These are phyloP conservation scores for Rugosomyces carneus DNA, from an alignment of 1,284 basidiomycete genomes.

Conservation along the genomic window DNA sequence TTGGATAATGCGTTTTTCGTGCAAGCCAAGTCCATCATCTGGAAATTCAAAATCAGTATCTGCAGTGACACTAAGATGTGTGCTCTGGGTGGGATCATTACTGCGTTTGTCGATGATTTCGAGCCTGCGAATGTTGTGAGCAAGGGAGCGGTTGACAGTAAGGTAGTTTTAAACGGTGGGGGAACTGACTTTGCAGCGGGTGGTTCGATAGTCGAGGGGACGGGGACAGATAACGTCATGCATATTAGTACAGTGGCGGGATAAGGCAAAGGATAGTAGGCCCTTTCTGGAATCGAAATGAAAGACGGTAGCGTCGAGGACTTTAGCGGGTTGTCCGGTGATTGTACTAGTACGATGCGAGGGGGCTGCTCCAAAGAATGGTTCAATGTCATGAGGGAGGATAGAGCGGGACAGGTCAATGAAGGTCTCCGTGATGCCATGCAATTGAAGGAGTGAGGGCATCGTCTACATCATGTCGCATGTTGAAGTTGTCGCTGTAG, in stretches of 20 bases:
- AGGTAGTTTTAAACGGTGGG: slow-evolving; percentile 59
- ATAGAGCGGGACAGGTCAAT: too few species aligned
- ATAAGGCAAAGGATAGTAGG: slow-evolving; percentile 44
- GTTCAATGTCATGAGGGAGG: slow-evolving; percentile 55
- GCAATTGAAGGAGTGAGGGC: too few species aligned
- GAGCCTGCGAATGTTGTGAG: slow-evolving; percentile 50
- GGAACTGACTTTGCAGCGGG: slow-evolving; percentile 51
- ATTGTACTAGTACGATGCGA: slow-evolving; percentile 40
- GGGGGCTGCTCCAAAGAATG: slow-evolving; percentile 49
- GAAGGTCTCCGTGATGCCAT: too few species aligned
- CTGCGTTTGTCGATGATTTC: slow-evolving; percentile 58
- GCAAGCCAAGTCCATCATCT: slow-evolving; percentile 50
- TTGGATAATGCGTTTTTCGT: slow-evolving; percentile 51
- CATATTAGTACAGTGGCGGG: slow-evolving; percentile 48
- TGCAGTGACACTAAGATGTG: slow-evolving; percentile 34
- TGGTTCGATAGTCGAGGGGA: slow-evolving; percentile 52
- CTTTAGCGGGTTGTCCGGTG: slow-evolving; percentile 55
- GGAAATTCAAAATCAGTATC: slow-evolving; percentile 56
- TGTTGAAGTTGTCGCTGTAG: too few species aligned
- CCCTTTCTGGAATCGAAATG: slow-evolving; percentile 48
- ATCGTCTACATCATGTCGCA: too few species aligned
- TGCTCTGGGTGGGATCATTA: slow-evolving; percentile 38
- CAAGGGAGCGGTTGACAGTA: slow-evolving; percentile 45
- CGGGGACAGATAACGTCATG: slow-evolving; percentile 49
- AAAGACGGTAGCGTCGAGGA: slow-evolving; percentile 51